phyloP scores from a whole-genome alignment of 2,329 filamentous ascomycete species.

The Gyromitra esculenta region DNA sequence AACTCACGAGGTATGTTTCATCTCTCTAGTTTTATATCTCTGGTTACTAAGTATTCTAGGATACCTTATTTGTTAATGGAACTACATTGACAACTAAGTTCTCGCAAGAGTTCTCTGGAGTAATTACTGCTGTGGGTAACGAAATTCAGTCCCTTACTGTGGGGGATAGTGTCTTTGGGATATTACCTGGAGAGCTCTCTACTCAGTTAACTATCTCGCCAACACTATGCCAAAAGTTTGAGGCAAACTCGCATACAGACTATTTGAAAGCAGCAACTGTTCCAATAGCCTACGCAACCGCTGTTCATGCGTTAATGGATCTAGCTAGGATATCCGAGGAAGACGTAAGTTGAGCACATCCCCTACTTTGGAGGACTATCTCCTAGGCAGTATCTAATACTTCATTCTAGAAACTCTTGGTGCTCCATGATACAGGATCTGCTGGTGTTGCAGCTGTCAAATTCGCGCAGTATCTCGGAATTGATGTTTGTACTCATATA shows the following conservation, averaged over 20 bases:
- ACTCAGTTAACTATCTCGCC: neutral
- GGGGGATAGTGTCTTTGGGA: neutral
- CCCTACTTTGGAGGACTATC: neutral
- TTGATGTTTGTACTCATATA: slow-evolving; percentile 55
- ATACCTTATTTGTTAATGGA: slow-evolving; percentile 11
- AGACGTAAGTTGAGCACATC: neutral
- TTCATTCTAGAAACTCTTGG: slow-evolving; percentile 59
- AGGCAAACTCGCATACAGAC: slow-evolving; percentile 7
- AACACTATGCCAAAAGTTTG: slow-evolving; percentile 7
- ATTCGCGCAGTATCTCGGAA: slow-evolving; percentile 58
- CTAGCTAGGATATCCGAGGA: slow-evolving; percentile 10
- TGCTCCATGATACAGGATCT: slow-evolving; percentile 60
- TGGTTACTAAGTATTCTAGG: neutral
- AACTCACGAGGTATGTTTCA: neutral
- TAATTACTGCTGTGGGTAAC: slow-evolving; percentile 5
- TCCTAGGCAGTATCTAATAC: neutral
- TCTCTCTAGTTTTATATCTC: neutral
- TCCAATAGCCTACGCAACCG: slow-evolving; percentile 2
- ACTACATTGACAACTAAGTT: slow-evolving; percentile 11
- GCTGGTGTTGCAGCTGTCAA: slow-evolving; percentile 60
- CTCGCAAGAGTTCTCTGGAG: slow-evolving; percentile 12
- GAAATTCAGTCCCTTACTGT: neutral
- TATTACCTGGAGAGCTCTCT: neutral
- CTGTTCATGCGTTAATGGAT: slow-evolving; percentile 10
- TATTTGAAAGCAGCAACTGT: slow-evolving; percentile 14